Base-by-base conservation (phyloP, 768 basidiomycete genomes). In the Chalciporus pseudorubinellus region DNA sequence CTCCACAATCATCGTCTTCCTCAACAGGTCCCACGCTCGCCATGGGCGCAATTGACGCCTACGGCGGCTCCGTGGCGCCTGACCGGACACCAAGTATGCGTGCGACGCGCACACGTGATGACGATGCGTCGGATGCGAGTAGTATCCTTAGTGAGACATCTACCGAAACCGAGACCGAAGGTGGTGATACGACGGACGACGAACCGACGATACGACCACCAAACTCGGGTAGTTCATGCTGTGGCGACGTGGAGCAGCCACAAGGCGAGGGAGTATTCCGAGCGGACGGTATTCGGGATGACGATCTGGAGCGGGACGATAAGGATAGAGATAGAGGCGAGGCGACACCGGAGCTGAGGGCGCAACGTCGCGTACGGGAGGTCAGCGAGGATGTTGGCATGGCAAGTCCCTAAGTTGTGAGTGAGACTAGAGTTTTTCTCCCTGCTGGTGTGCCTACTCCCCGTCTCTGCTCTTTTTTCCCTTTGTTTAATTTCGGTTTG, bases 161-260 rank as follows among this genome's bases (percentile, higher is more conserved):
- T 24, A 71, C 73, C 2, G 79, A 79, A 48, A 67, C 77, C 20
- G 80, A 80, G 56, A 76, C 75, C 2, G 80, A 77, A 44, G 74
- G 79, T 42, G 84, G 79, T 33, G 78, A 76, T 52, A 83, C 80
- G 48, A 88, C 87, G 20, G 87, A 89, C 52, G 87, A 89, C 53
- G 87, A 89, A 64, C 87, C 87, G n/a, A 89, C 87, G n/a, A 87
- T 89, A 55, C 77, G 85, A 24, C 81, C 81, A 11, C 65, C 68
- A 6, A 68, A 71, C 48, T 77, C 76, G 11, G 66, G 66, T 19
- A 67, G 67, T 13, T 74, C 72, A 3, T 75, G 65, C 26, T 70
- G 67, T 36, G 69, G 68, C 36, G 75, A 75, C 51, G 65, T 59
- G n/a, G 68, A 70, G 22, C 74, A 72, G 33, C 54, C 62, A 1